Conservation (phyloP, 371 early-diverging fungal species). For the Syncephalastrum sp. region DNA sequence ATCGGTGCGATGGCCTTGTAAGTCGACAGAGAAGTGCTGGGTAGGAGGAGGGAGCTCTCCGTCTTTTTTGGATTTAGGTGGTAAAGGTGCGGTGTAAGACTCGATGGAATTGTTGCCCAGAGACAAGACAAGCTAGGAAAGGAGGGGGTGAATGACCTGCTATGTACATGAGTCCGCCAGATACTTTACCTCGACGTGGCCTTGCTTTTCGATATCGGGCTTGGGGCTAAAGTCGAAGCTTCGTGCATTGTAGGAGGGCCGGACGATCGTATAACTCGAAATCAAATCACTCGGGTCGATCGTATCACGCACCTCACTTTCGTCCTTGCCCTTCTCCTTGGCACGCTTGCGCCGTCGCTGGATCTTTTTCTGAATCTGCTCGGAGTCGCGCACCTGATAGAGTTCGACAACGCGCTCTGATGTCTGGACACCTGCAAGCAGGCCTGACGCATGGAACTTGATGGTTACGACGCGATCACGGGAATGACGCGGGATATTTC, state of each 20-base stretch:
- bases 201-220: conserved; percentile 53
- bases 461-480: conserved; percentile 81
- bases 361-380: conserved; percentile 80
- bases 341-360: conserved; percentile 78
- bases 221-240: conserved; percentile 74
- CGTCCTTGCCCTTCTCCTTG: conserved; percentile 73
- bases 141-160: background rate
- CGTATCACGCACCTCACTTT: conserved; percentile 40
- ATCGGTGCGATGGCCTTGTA: conserved; percentile 90
- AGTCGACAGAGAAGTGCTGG: conserved; percentile 67
- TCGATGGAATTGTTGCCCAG: conserved; percentile 77
- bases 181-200: conserved; percentile 41
- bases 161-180: background rate
- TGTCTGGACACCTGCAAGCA: conserved; percentile 76
- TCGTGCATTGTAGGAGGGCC: conserved; percentile 69
- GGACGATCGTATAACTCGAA: conserved; percentile 59
- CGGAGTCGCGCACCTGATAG: conserved; percentile 71
- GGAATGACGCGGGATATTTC: conserved; percentile 77
- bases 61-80: conserved; percentile 42
- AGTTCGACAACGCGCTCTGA: conserved; percentile 83
- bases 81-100: conserved; percentile 56
- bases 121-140: conserved; percentile 44
- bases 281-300: conserved; percentile 73
- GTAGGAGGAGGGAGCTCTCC: conserved; percentile 52
- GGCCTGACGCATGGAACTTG: conserved; percentile 72